These are phyloP conservation scores for Podila horticola DNA, from an alignment of 192 early-diverging fungal species.

Conservation along the genomic window DNA sequence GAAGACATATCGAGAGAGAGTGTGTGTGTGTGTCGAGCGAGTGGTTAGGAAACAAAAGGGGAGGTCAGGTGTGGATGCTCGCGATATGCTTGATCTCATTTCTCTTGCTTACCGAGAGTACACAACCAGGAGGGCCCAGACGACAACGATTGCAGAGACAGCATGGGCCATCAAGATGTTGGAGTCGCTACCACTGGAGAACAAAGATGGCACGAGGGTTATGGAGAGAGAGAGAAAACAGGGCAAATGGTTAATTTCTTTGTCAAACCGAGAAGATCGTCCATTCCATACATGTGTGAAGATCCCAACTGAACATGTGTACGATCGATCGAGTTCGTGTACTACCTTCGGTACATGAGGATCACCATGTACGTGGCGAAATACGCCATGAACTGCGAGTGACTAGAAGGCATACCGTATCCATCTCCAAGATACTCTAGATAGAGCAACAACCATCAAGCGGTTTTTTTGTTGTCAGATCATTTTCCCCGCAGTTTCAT, in stretches of 20 bases:
- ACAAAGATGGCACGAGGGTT: no score
- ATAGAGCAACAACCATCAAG: background rate
- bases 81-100: no score
- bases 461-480: no score
- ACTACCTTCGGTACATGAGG: constrained; percentile 60
- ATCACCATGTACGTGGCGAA: constrained; percentile 71
- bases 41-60: no score
- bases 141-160: constrained; percentile 7
- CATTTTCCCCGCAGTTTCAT: background rate
- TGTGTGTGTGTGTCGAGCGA: background rate
- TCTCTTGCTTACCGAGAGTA: constrained; percentile 53
- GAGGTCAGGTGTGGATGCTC: background rate
- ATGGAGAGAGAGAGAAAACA: no score
- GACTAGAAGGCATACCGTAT: constrained; percentile 89
- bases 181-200: no score
- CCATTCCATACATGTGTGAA: background rate
- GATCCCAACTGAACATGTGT: constrained; percentile 1
- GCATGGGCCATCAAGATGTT: constrained; percentile 9
- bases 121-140: constrained; percentile 51
- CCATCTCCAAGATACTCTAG: constrained; percentile 74
- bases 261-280: no score
- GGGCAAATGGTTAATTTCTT: no score
- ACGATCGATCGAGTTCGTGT: background rate
- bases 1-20: background rate
- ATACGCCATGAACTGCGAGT: constrained; percentile 84